Percentiles rank a stretch among this genome's conserved stretches.
Evolutionary conservation across 1,139 yeast genomes (phyloP).

Genomic region (Nakaseomyces bracarensis): DNA sequence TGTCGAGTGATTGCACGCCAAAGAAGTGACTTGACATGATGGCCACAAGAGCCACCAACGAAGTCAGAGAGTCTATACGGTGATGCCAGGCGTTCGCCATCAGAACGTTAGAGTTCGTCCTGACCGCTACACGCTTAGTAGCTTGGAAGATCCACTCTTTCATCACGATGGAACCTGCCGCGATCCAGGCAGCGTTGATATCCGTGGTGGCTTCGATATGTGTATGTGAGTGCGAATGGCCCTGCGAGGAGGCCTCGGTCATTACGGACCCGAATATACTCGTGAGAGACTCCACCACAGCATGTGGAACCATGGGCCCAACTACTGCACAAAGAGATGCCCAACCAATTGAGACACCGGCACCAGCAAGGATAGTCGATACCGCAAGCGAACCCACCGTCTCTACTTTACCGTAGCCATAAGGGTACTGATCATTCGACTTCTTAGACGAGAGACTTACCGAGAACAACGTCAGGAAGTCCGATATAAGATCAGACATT

Average conservation of each 20-base stretch:
- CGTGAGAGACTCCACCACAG: slow-evolving; percentile 40
- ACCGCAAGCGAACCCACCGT: slow-evolving; percentile 87
- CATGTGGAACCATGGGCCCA: slow-evolving; percentile 57
- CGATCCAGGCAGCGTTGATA: slow-evolving; percentile 93
- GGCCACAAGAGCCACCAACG: slow-evolving; percentile 81
- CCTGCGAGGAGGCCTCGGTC: not conserved
- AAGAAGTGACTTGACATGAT: slow-evolving; percentile 78
- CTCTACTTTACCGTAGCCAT: slow-evolving; percentile 90
- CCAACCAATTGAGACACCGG: slow-evolving; percentile 92
- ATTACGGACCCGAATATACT: slow-evolving; percentile 13
- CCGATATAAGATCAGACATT: slow-evolving; percentile 80
- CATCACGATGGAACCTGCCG: slow-evolving; percentile 74
- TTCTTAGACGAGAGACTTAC: slow-evolving; percentile 66
- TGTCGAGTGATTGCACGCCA: slow-evolving; percentile 75
- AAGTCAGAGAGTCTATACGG: slow-evolving; percentile 88
- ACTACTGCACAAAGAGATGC: slow-evolving; percentile 62
- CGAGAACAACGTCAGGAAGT: slow-evolving; percentile 79
- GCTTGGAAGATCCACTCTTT: slow-evolving; percentile 83
- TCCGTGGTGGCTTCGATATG: slow-evolving; percentile 42
- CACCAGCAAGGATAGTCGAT: slow-evolving; percentile 69
- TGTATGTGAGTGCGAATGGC: slow-evolving; percentile 40
- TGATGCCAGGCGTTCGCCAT: slow-evolving; percentile 99
- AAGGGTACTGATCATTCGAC: slow-evolving; percentile 63
- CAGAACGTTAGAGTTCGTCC: slow-evolving; percentile 76
- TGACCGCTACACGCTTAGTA: slow-evolving; percentile 69